These are phyloP conservation scores for Eremochloa ophiuroides DNA, from an alignment of 176 grass and related monocot genomes.

Conservation along the genomic window DNA sequence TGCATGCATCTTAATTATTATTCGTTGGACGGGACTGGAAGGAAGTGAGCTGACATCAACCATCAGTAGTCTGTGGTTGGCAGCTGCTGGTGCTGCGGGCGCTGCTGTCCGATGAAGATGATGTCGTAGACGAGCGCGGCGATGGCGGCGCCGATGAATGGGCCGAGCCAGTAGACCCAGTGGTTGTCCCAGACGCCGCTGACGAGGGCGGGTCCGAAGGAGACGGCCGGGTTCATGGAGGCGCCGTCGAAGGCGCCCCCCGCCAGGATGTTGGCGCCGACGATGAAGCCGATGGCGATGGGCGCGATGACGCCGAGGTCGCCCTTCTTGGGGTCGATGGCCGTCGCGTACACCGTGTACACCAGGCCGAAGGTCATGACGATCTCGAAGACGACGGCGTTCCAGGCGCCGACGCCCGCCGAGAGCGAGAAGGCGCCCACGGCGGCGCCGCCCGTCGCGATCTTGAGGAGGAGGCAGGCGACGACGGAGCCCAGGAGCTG, in stretches of 20 bases:
- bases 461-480: slow-evolving; percentile 71
- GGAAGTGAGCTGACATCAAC: too few species aligned
- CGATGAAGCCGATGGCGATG: slow-evolving; percentile 12
- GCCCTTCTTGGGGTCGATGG: background rate
- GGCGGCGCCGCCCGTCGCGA: slow-evolving; percentile 46
- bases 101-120: slow-evolving; percentile 63
- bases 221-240: slow-evolving; percentile 82
- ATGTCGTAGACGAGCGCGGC: slow-evolving; percentile 67
- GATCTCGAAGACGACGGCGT: background rate
- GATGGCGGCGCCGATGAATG: slow-evolving; percentile 56
- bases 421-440: slow-evolving; percentile 63
- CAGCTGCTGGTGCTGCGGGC: slow-evolving; percentile 49
- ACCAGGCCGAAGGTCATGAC: background rate
- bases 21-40: too few species aligned
- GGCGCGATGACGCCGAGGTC: background rate
- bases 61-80: slow-evolving; percentile 52
- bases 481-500: slow-evolving; percentile 77
- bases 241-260: slow-evolving; percentile 76
- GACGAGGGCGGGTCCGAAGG: slow-evolving; percentile 60
- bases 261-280: slow-evolving; percentile 75
- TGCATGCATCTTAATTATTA: too few species aligned
- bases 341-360: background rate
- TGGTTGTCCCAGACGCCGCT: background rate
- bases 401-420: slow-evolving; percentile 53
- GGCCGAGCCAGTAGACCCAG: slow-evolving; percentile 46